A percentile compares a stretch with the other conserved stretches of the same genome.
Conservation (phyloP, 495 filamentous ascomycete species). For the Xylaria longipes region DNA sequence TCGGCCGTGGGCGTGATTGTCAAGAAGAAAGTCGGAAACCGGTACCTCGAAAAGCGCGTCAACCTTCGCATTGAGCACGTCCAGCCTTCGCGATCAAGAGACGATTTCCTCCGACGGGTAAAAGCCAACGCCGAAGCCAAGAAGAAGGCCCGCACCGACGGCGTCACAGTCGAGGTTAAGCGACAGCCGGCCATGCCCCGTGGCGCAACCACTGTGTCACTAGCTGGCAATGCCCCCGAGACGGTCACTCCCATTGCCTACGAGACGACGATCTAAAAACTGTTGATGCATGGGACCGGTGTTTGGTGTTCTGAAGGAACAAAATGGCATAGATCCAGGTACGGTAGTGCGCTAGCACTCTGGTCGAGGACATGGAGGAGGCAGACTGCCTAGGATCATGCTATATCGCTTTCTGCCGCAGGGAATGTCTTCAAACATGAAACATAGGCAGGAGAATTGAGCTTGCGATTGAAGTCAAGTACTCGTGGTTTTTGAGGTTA, state of each 20-base stretch:
- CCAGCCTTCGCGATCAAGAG: constrained; percentile 87
- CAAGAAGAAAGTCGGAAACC: constrained; percentile 97
- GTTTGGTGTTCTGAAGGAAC: constrained; percentile 40
- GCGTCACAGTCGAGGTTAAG: constrained; percentile 86
- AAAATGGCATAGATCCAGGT: constrained; percentile 36
- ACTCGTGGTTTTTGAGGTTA: too few species aligned
- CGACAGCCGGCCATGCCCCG: constrained; percentile 82
- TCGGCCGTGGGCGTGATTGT: constrained; percentile 95
- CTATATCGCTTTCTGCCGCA: too few species aligned
- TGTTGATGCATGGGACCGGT: constrained; percentile 7
- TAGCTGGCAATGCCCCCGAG: constrained; percentile 82
- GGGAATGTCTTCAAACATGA: too few species aligned
- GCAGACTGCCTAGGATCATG: too few species aligned
- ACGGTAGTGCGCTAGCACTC: constrained; percentile 16
- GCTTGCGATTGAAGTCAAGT: too few species aligned
- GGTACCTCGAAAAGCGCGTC: constrained; percentile 99
- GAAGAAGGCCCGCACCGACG: constrained; percentile 88
- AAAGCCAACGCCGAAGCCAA: constrained; percentile 93
- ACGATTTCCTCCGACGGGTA: constrained; percentile 94
- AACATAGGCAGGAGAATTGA: too few species aligned
- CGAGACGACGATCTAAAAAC: constrained; percentile 92
- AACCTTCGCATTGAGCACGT: constrained; percentile 99
- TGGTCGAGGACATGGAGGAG: too few species aligned
- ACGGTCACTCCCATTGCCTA: constrained; percentile 90
- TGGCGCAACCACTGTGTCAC: constrained; percentile 74